phyloP scores from a whole-genome alignment of 1,284 basidiomycete genomes.

The Ustilago cynodontis region DNA sequence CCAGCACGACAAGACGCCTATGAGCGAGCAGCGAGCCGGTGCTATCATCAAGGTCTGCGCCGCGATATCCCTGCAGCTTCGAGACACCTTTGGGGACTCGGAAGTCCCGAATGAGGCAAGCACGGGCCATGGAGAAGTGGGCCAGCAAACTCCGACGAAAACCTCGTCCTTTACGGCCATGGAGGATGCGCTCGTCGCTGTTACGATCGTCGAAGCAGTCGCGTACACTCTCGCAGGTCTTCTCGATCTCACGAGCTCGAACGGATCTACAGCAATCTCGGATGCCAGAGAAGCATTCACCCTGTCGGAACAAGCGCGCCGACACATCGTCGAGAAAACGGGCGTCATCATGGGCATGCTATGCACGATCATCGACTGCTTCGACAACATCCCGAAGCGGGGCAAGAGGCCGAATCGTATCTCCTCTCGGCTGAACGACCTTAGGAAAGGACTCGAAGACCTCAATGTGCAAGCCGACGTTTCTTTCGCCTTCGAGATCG shows the following conservation, averaged over 20 bases:
- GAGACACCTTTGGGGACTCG: constrained; percentile 9
- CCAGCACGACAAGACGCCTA: background rate
- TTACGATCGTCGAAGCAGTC: constrained; percentile 28
- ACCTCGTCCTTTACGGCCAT: background rate
- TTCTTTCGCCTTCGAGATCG: constrained; percentile 24
- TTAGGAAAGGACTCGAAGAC: constrained; percentile 9
- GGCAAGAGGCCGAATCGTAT: constrained; percentile 4
- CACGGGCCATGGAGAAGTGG: background rate
- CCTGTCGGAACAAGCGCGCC: constrained; percentile 1
- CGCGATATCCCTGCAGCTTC: constrained; percentile 20
- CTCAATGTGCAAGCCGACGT: constrained; percentile 22
- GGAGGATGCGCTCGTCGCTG: background rate
- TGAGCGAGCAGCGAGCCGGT: background rate
- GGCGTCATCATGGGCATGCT: constrained; percentile 25
- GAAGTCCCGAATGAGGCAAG: too few relatives aligned
- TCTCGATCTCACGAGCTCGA: background rate
- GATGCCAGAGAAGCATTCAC: background rate
- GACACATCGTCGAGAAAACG: constrained; percentile 7
- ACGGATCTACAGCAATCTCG: background rate
- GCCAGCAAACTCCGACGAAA: background rate
- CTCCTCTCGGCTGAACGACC: background rate
- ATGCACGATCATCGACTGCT: constrained; percentile 17
- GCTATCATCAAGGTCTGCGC: constrained; percentile 24
- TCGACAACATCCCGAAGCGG: constrained; percentile 19
- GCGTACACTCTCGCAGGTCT: constrained; percentile 10